Evolutionary conservation across 2,329 filamentous ascomycete species (phyloP), one percentile per base, ranked within the genome.

Genomic region (Hymenoscyphus occultus): DNA sequence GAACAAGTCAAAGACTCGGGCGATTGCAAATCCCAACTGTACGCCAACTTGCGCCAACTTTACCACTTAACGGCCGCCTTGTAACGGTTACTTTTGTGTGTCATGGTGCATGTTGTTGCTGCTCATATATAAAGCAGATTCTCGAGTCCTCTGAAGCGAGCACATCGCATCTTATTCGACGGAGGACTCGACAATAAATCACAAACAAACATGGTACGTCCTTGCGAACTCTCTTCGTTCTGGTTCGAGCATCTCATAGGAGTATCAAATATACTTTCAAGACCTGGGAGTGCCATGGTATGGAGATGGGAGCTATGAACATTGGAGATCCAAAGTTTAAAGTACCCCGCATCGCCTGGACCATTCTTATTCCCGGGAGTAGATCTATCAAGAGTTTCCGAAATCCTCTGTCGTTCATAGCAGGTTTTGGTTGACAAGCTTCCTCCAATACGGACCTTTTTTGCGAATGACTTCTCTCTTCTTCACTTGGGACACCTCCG

Each of bases 151-250:
- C 19, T 51, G 2, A n/a, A 16, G 14, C 16, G 42, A 45, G 42
- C 42, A 10, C 45, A 22, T 35, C 35, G 35, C 45, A 22, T 51
- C 42, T n/a, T 6, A 51, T 51, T 51, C 45, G 42, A 64, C 19
- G 59, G 54, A 39, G 45, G n/a, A 39, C 57, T 57, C 32, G 62
- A 63, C 62, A 62, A 66, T 56, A 69, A 13, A 48, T 48, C 56
- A 61, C 39, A 68, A 72, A 62, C 66, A 72, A 72, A 62, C 67
- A 72, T 72, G 68, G 68, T 70, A 69, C 64, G 69, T 67, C 42
- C 57, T 28, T 54, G 40, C 39, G 5, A 60, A 39, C 35, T 42
- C 56, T 62, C 51, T 35, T 42, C 28, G n/a, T 56, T 13, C 10
- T 39, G 16, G 56, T 42, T 65, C 45, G 60, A 32, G 28, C 28